These are phyloP conservation scores for Alternaria sp. DNA, from an alignment of 2,329 filamentous ascomycete genomes.

Conservation along the genomic window DNA sequence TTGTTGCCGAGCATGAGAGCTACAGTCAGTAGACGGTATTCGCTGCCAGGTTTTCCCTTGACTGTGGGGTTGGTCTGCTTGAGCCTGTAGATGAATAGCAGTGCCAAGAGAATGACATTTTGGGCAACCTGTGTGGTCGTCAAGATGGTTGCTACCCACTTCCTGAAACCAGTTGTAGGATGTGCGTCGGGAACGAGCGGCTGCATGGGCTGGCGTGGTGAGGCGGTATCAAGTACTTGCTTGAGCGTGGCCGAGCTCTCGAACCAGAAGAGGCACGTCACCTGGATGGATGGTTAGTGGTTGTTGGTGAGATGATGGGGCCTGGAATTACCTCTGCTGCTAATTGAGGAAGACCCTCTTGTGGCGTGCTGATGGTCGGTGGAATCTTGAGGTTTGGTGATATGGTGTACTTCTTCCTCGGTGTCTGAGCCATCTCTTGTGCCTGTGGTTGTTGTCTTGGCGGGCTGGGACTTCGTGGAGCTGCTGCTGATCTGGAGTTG, in stretches of 20 bases:
- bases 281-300: constrained; percentile 58
- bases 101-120: constrained; percentile 88
- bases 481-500: constrained; percentile 39
- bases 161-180: constrained; percentile 80
- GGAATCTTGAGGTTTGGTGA: constrained; percentile 47
- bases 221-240: constrained; percentile 69
- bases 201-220: constrained; percentile 52
- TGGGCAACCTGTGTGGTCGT: constrained; percentile 95
- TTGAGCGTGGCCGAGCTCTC: constrained; percentile 82
- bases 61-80: constrained; percentile 90
- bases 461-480: constrained; percentile 33
- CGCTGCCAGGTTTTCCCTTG: constrained; percentile 89
- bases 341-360: constrained; percentile 49
- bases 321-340: constrained; percentile 47
- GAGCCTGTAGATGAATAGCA: constrained; percentile 91
- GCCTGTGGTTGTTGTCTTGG: constrained; percentile 23
- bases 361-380: constrained; percentile 45
- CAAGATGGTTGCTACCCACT: constrained; percentile 91
- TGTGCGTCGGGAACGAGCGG: constrained; percentile 74
- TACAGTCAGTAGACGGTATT: constrained; percentile 90
- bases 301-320: background rate
- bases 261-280: constrained; percentile 98
- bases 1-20: constrained; percentile 98
- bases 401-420: constrained; percentile 42
- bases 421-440: constrained; percentile 32